Conservation (phyloP, 2,329 filamentous ascomycete species). For the Colletotrichum zoysiae region DNA sequence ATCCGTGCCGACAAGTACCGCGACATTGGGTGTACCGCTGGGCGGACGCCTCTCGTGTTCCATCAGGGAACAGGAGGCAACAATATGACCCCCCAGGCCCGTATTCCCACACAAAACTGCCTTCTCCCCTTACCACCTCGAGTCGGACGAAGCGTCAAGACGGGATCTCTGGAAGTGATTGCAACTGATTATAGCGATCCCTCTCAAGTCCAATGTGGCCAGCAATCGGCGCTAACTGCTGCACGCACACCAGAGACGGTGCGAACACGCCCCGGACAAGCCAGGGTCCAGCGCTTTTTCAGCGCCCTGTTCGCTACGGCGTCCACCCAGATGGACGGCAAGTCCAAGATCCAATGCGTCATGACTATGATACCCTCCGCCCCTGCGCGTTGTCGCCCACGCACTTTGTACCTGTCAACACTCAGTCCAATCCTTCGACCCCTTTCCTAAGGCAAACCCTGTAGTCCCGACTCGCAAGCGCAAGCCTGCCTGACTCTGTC, state of each 20-base stretch:
- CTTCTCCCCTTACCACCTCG: conserved; percentile 17
- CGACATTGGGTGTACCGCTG: conserved; percentile 28
- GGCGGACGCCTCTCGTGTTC: conserved; percentile 21
- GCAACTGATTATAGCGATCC: conserved; percentile 31
- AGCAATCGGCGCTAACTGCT: conserved; percentile 37
- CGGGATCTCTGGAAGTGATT: conserved; percentile 28
- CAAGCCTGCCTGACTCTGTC: not conserved
- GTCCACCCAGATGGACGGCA: conserved; percentile 33
- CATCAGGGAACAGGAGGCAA: conserved; percentile 21
- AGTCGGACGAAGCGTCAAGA: conserved; percentile 27
- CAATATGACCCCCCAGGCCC: conserved; percentile 24
- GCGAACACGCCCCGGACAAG: conserved; percentile 1
- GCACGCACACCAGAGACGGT: conserved; percentile 34
- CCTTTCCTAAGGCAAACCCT: conserved; percentile 1
- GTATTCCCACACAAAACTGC: conserved; percentile 35
- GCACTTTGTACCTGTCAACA: conserved; percentile 6
- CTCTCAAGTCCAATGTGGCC: conserved; percentile 6
- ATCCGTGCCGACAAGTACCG: conserved; percentile 37
- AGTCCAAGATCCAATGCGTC: conserved; percentile 38
- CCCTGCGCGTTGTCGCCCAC: conserved; percentile 3
- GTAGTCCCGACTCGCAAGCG: not conserved
- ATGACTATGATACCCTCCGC: conserved; percentile 28
- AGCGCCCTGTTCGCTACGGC: conserved; percentile 35
- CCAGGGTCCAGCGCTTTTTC: conserved; percentile 39
- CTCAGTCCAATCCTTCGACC: not conserved